Conservation (phyloP, 805 yeast genomes). For the Suhomyces kilbournensis region DNA sequence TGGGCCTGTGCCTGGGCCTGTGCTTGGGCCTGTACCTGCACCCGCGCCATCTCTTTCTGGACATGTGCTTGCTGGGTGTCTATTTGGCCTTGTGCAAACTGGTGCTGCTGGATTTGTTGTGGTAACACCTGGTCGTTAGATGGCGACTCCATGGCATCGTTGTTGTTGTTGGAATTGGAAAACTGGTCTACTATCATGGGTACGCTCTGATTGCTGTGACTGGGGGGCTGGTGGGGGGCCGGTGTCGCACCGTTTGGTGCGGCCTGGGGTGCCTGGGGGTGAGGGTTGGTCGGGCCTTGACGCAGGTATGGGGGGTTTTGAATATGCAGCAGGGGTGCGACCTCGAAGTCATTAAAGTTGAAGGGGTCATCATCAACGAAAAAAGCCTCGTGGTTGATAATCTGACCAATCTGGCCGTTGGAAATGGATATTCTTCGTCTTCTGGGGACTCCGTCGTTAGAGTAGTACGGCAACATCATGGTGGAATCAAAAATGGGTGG, state of each 20-base stretch:
- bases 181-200: background rate
- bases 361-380: constrained; percentile 23
- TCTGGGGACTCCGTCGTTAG: constrained; percentile 33
- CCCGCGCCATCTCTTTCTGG: background rate
- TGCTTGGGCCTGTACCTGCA: background rate
- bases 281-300: background rate
- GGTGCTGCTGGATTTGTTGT: constrained; percentile 1
- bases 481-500: constrained; percentile 48
- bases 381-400: constrained; percentile 46
- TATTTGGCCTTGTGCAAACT: constrained; percentile 3
- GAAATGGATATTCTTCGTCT: constrained; percentile 76
- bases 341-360: constrained; percentile 17
- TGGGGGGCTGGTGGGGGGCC: background rate
- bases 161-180: background rate
- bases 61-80: constrained; percentile 3
- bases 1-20: background rate
- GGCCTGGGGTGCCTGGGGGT: background rate
- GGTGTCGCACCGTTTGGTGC: background rate
- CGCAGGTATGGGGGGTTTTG: constrained; percentile 5
- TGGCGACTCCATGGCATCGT: background rate
- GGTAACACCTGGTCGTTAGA: background rate
- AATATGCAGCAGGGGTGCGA: background rate
- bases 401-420: constrained; percentile 82
- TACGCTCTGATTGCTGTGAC: background rate
- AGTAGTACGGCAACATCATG: constrained; percentile 31